Base-by-base conservation (phyloP, 2,329 filamentous ascomycete species). In the Corynespora cassiicola region DNA sequence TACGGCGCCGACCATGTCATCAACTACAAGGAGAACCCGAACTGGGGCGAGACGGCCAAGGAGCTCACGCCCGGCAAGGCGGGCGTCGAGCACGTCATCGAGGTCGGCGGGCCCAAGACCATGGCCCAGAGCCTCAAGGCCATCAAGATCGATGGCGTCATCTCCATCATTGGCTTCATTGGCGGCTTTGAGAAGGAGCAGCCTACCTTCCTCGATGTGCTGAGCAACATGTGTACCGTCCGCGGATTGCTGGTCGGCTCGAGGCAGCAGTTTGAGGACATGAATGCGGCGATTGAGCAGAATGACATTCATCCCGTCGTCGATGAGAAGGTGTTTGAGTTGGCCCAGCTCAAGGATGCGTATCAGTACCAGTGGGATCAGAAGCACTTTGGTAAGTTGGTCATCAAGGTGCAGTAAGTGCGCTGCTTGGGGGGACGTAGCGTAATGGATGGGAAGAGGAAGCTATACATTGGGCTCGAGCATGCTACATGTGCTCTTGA, bases 71-170 rank as follows among this genome's bases (percentile, higher is more conserved):
- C 78, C 0, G 62, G 69, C 1, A 76, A 76, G 11, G 55, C 52
- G 2, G 85, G 85, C 9, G 78, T 85, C 6, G 77, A 87, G 52
- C 74, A 84, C 44, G 69, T 88, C 24, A 56, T 86, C 24, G 85
- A 88, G 52, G 78, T 87, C n/a, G 85, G 81, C 9, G 85, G 85
- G 0, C 72, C 80, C 1, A 75, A 72, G n/a, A 86, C 83, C 0
- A 73, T 87, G 47, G 53, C 68, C 2, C 67, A 72, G 49, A 69
- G 65, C 3, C 65, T 85, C 25, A 75, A 75, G 47, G 76, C 77
- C 2, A 67, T 82, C 40, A 71, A 70, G 35, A 73, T 75, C 19
- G 80, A 82, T 47, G 80, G 79, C 21, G 65, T 80, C 10, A 66
- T 68, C 21, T 72, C 62, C 42, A 73, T 82, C 40, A 81, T 82